Base-by-base conservation (phyloP, 1,284 basidiomycete genomes). In the Pholiota adiposa region DNA sequence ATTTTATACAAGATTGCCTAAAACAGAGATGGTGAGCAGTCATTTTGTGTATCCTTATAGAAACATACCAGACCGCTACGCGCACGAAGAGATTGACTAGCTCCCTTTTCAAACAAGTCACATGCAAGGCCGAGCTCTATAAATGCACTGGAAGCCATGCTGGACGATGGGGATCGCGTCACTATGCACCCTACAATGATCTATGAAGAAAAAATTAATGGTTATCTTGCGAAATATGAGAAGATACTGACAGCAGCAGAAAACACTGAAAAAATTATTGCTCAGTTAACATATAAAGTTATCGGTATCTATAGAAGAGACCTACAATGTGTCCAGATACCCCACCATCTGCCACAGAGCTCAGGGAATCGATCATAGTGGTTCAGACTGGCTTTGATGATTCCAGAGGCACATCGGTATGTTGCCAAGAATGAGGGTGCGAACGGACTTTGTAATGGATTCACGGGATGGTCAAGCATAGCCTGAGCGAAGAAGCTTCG, bases 351-450 rank as follows among this genome's bases (percentile, higher is more conserved):
- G 48, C 75, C 69, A 63, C 80, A 83, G 18, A 86, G 71, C 19
- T 83, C 80, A 3, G 84, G 84, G 55, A 82, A 82, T 61, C 80
- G 75, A 51, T 85, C 81, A 54, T 77, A 81, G 62, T 84, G 81
- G 60, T 82, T 77, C 33, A 79, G 63, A 61, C 71, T 79, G 1
- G 79, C 77, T 69, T 84, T 85, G 61, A 86, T 83, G 14, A 80
- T 76, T n/a, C 79, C 78, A 18, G 85, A 86, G 23, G 85, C 84
- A 64, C 83, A 85, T 61, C 84, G 77, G 66, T 86, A 87, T 43
- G 85, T 81, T 9, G 86, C 85, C 27, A 87, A 75, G 66, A 86
- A 87, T 2, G 85, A 87, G 0, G 85, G 86, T 3, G 86, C 84
- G 60, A 83, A 88, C 5, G 83, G 83, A 64, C 86, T 87, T 41